Conservation (phyloP, 2,329 filamentous ascomycete species). For the Didymella pomorum region DNA sequence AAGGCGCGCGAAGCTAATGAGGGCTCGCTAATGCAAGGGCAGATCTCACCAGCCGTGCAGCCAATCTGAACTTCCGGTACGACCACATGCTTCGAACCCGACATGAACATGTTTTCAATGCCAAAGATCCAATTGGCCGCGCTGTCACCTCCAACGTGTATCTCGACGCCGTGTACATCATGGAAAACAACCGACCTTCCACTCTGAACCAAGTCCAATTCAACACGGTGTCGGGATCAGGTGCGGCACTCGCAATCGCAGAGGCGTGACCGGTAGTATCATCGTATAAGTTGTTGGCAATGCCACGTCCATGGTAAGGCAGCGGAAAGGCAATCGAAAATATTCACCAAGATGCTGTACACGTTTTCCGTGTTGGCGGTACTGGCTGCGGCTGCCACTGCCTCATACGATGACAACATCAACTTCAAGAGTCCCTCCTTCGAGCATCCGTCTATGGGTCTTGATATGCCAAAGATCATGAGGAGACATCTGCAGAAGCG, state of each 20-base stretch:
- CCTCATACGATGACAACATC: slow-evolving; percentile 56
- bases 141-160: neutral
- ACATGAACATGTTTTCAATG: slow-evolving; percentile 11
- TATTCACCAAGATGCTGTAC: slow-evolving; percentile 1
- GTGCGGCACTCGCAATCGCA: neutral
- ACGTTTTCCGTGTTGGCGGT: slow-evolving; percentile 5
- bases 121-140: neutral
- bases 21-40: slow-evolving; percentile 7
- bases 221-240: slow-evolving; percentile 1
- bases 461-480: slow-evolving; percentile 66
- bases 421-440: slow-evolving; percentile 72
- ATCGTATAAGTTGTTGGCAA: neutral
- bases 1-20: neutral
- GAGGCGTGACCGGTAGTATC: neutral
- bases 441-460: slow-evolving; percentile 67
- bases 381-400: slow-evolving; percentile 7
- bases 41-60: slow-evolving; percentile 5
- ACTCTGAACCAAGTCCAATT: slow-evolving; percentile 10
- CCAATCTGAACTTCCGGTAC: slow-evolving; percentile 7
- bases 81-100: slow-evolving; percentile 12
- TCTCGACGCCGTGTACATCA: slow-evolving; percentile 14
- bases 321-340: neutral
- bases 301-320: neutral
- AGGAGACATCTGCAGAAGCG: slow-evolving; percentile 51
- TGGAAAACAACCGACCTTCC: slow-evolving; percentile 10